Percentiles rank a stretch among this genome's conserved stretches.
Conservation (phyloP, 2,329 filamentous ascomycete species). For the Macrophomina tecta region DNA sequence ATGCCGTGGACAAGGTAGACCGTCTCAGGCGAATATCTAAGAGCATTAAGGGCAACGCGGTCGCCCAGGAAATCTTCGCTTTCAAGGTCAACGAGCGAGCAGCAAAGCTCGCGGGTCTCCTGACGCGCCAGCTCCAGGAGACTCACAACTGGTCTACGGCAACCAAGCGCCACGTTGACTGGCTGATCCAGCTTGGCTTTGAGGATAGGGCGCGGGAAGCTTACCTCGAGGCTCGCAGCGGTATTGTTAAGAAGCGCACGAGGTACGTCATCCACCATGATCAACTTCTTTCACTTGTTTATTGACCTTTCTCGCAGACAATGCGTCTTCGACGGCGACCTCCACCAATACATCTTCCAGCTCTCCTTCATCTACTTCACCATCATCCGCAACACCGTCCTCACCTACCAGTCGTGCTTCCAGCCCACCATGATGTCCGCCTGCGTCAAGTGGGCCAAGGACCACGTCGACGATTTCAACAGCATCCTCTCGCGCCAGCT, state of each 20-base stretch:
- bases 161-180: slow-evolving; percentile 80
- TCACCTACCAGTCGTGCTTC: slow-evolving; percentile 81
- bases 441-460: slow-evolving; percentile 98
- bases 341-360: slow-evolving; percentile 93
- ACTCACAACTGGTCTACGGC: slow-evolving; percentile 77
- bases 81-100: slow-evolving; percentile 90
- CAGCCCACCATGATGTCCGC: slow-evolving; percentile 87
- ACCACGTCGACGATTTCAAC: slow-evolving; percentile 91
- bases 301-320: slow-evolving; percentile 61
- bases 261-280: slow-evolving; percentile 61
- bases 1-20: slow-evolving; percentile 82
- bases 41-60: slow-evolving; percentile 80
- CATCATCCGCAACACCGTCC: slow-evolving; percentile 90
- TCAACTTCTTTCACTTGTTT: slow-evolving; percentile 33
- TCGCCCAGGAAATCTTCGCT: slow-evolving; percentile 90
- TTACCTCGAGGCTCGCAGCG: slow-evolving; percentile 80
- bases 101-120: slow-evolving; percentile 73
- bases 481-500: slow-evolving; percentile 80
- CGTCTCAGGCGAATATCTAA: slow-evolving; percentile 80
- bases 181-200: slow-evolving; percentile 85
- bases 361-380: slow-evolving; percentile 96
- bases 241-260: slow-evolving; percentile 79
- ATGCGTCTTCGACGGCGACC: slow-evolving; percentile 92
- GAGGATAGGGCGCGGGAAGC: slow-evolving; percentile 88
- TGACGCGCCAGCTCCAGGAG: slow-evolving; percentile 78